A percentile compares a stretch with the other conserved stretches of the same genome.
These are phyloP conservation scores for Hypoxylon cercidicola DNA, from an alignment of 495 filamentous ascomycete species.

Conservation along the genomic window DNA sequence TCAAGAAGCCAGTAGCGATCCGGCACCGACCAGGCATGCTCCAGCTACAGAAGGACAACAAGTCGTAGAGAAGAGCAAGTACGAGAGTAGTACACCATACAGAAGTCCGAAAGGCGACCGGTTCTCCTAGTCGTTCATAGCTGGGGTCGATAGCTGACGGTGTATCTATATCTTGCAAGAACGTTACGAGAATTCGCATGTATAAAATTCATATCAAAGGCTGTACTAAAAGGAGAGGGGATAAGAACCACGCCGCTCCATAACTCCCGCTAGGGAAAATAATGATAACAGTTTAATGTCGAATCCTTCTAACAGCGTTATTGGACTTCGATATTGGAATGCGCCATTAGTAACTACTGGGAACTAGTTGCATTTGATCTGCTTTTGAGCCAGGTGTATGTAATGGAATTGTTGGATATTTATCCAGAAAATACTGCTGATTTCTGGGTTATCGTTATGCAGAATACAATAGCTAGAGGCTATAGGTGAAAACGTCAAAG, in stretches of 20 bases:
- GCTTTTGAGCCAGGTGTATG: neutral
- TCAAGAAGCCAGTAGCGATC: constrained; percentile 80
- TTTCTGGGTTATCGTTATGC: neutral
- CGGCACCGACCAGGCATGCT: constrained; percentile 85
- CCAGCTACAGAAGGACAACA: constrained; percentile 76
- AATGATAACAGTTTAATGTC: constrained; percentile 7
- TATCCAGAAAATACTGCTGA: neutral
- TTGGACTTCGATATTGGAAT: constrained; percentile 4
- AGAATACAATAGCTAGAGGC: neutral
- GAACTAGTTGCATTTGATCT: neutral
- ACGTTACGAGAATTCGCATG: constrained; percentile 21
- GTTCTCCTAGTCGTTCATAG: constrained; percentile 64
- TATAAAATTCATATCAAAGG: constrained; percentile 24
- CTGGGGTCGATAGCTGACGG: neutral
- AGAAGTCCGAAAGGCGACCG: constrained; percentile 82
- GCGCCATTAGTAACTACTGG: constrained; percentile 8
- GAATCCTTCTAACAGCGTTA: constrained; percentile 1
- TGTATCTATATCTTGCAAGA: constrained; percentile 22
- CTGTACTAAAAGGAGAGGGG: neutral
- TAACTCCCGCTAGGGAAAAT: constrained; percentile 1
- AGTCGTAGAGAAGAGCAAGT: constrained; percentile 86
- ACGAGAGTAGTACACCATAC: constrained; percentile 78
- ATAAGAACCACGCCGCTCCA: constrained; percentile 18
- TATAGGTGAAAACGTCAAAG: constrained; percentile 20
- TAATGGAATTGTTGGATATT: neutral